Evolutionary conservation across 352 stramenopile species (phyloP).

Genomic region (Pythium myriotylum): DNA sequence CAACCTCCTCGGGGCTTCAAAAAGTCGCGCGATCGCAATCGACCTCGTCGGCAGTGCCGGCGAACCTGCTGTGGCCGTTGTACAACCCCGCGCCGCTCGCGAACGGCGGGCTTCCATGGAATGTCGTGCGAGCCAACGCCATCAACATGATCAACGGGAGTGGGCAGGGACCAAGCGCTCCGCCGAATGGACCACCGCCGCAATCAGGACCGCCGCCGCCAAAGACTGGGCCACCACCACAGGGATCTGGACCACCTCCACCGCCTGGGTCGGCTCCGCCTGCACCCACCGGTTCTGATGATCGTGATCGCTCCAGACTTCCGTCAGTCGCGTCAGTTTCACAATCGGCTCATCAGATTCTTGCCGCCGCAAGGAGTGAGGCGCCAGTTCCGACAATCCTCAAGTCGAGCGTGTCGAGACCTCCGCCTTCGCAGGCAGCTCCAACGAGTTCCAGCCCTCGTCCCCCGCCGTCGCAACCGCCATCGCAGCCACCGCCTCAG

Average conservation of each 20-base stretch:
- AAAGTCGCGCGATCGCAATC: constrained; percentile 6
- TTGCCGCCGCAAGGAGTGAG: background rate
- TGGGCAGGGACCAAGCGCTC: background rate
- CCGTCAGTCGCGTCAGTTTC: background rate
- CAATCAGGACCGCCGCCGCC: no score
- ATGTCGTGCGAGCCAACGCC: background rate
- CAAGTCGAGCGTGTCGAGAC: background rate
- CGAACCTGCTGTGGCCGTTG: background rate
- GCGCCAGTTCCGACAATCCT: background rate
- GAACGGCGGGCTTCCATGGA: background rate
- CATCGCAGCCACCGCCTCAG: no score
- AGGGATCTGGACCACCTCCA: no score
- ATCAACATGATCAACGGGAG: background rate
- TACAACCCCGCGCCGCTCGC: background rate
- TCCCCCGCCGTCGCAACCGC: no score
- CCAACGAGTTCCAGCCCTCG: no score
- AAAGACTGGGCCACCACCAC: no score
- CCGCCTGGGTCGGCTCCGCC: no score
- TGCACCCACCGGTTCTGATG: no score
- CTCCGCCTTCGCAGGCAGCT: no score
- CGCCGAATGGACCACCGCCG: no score
- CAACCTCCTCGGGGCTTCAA: background rate
- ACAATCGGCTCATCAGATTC: background rate
- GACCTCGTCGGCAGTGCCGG: background rate
- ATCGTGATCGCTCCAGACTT: background rate